Conservation (phyloP, 2,329 filamentous ascomycete genomes). For the Byssoonygena ceratinophila region DNA sequence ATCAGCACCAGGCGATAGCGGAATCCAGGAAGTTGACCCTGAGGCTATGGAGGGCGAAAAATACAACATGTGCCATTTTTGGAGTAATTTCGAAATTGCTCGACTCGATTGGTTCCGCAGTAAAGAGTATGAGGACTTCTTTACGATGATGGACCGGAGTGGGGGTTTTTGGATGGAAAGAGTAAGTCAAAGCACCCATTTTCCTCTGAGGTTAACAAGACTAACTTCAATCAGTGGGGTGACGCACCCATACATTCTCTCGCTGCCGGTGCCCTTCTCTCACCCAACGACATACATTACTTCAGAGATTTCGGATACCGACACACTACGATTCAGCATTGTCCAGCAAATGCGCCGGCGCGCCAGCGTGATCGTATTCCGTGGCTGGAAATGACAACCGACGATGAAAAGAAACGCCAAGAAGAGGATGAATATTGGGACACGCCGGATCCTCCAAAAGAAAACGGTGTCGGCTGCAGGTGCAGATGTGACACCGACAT, state of each 20-base stretch:
- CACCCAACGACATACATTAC: conserved; percentile 81
- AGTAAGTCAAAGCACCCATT: conserved; percentile 43
- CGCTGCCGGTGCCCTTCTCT: conserved; percentile 77
- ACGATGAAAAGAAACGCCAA: conserved; percentile 68
- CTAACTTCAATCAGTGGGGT: conserved; percentile 66
- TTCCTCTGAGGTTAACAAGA: conserved; percentile 13
- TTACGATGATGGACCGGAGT: conserved; percentile 96
- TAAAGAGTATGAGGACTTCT: conserved; percentile 96
- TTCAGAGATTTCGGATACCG: conserved; percentile 98
- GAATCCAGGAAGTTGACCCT: conserved; percentile 70
- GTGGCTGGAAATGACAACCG: conserved; percentile 69
- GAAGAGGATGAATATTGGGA: conserved; percentile 98
- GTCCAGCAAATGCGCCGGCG: conserved; percentile 84
- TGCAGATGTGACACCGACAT: conserved; percentile 97
- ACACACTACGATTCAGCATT: conserved; percentile 98
- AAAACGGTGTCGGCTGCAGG: conserved; percentile 93
- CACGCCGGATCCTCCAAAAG: conserved; percentile 70
- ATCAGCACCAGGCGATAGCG: conserved; percentile 59
- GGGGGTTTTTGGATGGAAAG: conserved; percentile 99
- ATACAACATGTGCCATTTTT: conserved; percentile 99
- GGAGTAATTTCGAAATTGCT: conserved; percentile 99
- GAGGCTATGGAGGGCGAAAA: conserved; percentile 94
- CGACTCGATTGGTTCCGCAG: conserved; percentile 90
- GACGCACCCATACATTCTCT: conserved; percentile 97
- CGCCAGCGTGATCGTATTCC: conserved; percentile 72